Conservation (phyloP, 73 alveolate species). For the Diophrys appendiculata region DNA sequence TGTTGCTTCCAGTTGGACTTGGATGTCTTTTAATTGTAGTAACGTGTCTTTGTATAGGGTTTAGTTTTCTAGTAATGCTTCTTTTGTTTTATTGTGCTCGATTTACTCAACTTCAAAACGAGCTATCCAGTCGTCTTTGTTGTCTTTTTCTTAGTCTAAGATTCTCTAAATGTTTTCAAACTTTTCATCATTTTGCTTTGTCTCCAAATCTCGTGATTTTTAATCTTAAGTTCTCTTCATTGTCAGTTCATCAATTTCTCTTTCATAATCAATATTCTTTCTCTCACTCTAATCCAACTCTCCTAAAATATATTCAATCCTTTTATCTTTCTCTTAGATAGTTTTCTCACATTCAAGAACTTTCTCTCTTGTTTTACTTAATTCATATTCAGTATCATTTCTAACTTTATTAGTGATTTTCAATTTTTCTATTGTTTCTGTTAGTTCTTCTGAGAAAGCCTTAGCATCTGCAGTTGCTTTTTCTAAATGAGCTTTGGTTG, state of each 20-base stretch:
- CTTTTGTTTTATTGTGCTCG: constrained; percentile 58
- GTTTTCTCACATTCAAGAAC: constrained; percentile 47
- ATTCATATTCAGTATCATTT: constrained; percentile 44
- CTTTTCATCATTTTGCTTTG: constrained; percentile 54
- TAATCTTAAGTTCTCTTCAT: constrained; percentile 40
- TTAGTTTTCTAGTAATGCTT: not conserved
- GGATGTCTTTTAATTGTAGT: not conserved
- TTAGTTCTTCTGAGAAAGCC: constrained; percentile 20
- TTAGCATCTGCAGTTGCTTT: constrained; percentile 32
- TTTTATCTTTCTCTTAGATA: constrained; percentile 43
- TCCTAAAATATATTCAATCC: constrained; percentile 4
- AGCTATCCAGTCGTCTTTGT: constrained; percentile 64
- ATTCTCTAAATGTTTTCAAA: constrained; percentile 45
- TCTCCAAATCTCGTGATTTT: constrained; percentile 54
- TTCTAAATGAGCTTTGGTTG: constrained; percentile 25
- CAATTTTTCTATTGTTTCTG: constrained; percentile 47
- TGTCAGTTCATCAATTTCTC: constrained; percentile 43
- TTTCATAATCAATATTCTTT: constrained; percentile 25
- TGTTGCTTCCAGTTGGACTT: not conserved
- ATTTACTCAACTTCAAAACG: constrained; percentile 63
- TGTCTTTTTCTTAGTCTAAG: constrained; percentile 49
- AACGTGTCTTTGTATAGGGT: no score
- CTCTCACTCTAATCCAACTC: constrained; percentile 46
- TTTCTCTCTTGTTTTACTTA: constrained; percentile 43
- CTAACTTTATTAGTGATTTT: constrained; percentile 51